A percentile compares a stretch with the other conserved stretches of the same genome.
Conservation (phyloP, 345 rosid species). For the Gossypium sturtianum region DNA sequence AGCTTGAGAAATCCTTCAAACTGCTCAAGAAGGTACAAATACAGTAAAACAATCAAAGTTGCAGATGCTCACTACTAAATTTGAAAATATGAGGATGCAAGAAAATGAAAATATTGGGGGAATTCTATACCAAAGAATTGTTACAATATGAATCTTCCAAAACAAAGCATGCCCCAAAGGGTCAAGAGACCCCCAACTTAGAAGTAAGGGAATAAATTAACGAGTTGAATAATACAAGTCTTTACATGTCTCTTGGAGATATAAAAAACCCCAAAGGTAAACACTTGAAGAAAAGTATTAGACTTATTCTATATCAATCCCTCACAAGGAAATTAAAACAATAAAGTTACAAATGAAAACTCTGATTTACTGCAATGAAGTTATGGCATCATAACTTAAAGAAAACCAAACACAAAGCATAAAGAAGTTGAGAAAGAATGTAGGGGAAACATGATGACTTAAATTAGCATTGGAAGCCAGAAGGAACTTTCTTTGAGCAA, state of each 20-base stretch:
- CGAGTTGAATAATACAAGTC: background rate
- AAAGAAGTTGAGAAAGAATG: background rate
- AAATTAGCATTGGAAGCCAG: background rate
- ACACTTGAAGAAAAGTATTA: background rate
- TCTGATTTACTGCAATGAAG: background rate
- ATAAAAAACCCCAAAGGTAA: background rate
- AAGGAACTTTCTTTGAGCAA: background rate
- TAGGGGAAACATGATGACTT: background rate
- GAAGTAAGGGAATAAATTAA: background rate
- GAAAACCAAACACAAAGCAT: too few relatives aligned
- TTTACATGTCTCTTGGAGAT: too few relatives aligned
- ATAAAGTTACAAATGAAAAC: background rate
- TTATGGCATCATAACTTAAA: background rate
- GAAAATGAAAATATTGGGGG: too few relatives aligned
- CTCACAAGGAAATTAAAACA: background rate
- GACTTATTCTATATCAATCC: background rate
- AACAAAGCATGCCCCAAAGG: background rate
- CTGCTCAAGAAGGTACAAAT: too few relatives aligned
- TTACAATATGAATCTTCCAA: too few relatives aligned
- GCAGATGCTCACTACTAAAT: too few relatives aligned
- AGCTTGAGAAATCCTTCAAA: too few relatives aligned
- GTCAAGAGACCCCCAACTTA: background rate
- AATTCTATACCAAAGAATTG: too few relatives aligned
- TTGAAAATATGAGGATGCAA: too few relatives aligned
- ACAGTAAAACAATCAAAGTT: too few relatives aligned